These are phyloP conservation scores for Tuber calosporum DNA, from an alignment of 495 filamentous ascomycete species.

Conservation along the genomic window DNA sequence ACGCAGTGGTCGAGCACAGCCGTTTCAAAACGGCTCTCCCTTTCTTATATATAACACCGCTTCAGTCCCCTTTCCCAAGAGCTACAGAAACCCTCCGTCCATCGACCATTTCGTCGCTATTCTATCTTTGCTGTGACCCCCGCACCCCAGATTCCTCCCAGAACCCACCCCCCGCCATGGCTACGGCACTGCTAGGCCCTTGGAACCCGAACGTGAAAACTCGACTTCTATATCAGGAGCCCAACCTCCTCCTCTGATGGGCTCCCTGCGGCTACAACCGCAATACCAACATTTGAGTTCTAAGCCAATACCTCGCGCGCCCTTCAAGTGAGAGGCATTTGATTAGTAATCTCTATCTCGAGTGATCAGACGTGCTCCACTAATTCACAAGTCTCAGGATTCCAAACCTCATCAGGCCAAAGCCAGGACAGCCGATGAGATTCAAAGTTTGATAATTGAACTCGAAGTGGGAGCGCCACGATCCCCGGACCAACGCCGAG, in stretches of 20 bases:
- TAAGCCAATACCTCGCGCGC: not conserved
- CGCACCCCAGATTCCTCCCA: not conserved
- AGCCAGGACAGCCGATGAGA: not conserved
- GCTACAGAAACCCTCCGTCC: not conserved
- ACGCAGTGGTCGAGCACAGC: not conserved
- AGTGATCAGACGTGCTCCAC: not conserved
- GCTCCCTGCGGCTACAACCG: not conserved
- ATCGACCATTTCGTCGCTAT: not conserved
- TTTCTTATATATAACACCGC: not conserved
- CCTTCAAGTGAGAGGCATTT: not conserved
- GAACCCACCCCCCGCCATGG: not conserved
- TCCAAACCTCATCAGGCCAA: not conserved
- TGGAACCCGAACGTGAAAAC: not conserved
- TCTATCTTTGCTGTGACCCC: not conserved
- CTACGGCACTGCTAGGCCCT: not conserved
- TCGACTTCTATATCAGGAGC: not conserved
- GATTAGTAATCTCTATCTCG: not conserved
- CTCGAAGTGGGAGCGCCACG: not conserved
- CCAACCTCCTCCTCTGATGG: not conserved
- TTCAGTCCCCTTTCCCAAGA: not conserved
- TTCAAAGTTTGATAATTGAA: not conserved
- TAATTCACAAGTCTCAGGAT: not conserved
- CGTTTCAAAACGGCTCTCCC: conserved; percentile 1
- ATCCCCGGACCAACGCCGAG: not conserved
- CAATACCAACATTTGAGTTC: not conserved